Evolutionary conservation across 2,329 filamentous ascomycete genomes (phyloP).

Genomic region (Bimuria novae-zelandiae): DNA sequence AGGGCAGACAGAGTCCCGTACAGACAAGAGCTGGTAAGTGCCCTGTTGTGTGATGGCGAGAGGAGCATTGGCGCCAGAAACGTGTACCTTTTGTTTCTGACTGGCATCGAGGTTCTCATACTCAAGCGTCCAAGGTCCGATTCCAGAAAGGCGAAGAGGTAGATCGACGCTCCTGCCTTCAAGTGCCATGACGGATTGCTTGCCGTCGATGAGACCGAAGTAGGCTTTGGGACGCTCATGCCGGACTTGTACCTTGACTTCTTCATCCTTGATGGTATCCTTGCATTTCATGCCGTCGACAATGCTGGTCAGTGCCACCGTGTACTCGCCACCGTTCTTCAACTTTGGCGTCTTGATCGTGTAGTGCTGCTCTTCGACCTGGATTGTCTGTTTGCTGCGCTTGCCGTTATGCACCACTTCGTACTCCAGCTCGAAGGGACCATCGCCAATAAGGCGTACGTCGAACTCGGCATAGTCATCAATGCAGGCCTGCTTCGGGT

Average conservation of each 20-base stretch:
- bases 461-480: constrained; percentile 78
- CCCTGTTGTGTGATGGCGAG: constrained; percentile 70
- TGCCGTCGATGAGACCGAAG: constrained; percentile 85
- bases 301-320: constrained; percentile 80
- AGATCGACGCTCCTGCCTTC: constrained; percentile 75
- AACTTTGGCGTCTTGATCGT: constrained; percentile 77
- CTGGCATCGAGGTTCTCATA: constrained; percentile 69
- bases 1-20: constrained; percentile 79
- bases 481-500: constrained; percentile 73
- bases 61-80: constrained; percentile 66
- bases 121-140: constrained; percentile 79
- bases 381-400: constrained; percentile 69
- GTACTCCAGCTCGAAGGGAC: constrained; percentile 88
- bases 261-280: constrained; percentile 75
- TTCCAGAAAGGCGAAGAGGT: constrained; percentile 83
- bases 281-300: constrained; percentile 87
- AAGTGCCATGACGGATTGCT: constrained; percentile 72
- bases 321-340: constrained; percentile 85
- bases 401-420: constrained; percentile 90
- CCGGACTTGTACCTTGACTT: constrained; percentile 82
- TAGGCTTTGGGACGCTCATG: constrained; percentile 84
- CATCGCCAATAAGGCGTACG: constrained; percentile 77
- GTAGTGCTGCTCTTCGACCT: constrained; percentile 66
- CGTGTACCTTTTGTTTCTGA: constrained; percentile 54
- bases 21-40: constrained; percentile 76